A percentile compares a stretch with the other conserved stretches of the same genome.
phyloP scores from a whole-genome alignment of 805 yeast species.

The Saturnispora sanitii region DNA sequence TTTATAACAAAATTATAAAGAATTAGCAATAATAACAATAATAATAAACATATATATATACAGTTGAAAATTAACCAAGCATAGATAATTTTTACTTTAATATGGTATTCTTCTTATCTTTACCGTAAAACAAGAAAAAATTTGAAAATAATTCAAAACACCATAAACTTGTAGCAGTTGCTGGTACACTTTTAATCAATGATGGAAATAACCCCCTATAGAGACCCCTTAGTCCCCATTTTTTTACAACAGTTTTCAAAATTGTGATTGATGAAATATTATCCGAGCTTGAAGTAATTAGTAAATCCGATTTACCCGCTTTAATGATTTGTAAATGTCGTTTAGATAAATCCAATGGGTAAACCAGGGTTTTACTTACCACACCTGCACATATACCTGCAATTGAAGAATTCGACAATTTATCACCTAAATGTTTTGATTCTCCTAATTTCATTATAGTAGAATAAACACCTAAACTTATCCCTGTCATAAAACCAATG shows the following conservation, averaged over 20 bases:
- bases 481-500: constrained; percentile 61
- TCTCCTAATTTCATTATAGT: constrained; percentile 12
- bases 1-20: too few species aligned
- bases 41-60: constrained; percentile 1
- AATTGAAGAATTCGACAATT: constrained; percentile 31
- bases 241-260: constrained; percentile 31
- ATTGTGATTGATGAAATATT: constrained; percentile 13
- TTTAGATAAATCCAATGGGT: constrained; percentile 80
- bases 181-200: constrained; percentile 70
- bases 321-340: constrained; percentile 59
- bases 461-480: constrained; percentile 66
- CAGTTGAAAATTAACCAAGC: neutral
- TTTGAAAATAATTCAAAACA: constrained; percentile 25
- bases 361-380: constrained; percentile 59
- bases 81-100: too few species aligned
- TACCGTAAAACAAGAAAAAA: constrained; percentile 12
- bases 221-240: constrained; percentile 58
- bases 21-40: too few species aligned
- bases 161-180: constrained; percentile 34
- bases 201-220: constrained; percentile 71
- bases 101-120: neutral
- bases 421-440: constrained; percentile 23
- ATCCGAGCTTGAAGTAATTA: neutral
- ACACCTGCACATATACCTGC: constrained; percentile 75
- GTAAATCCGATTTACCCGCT: constrained; percentile 13